Evolutionary conservation across 345 rosid genomes (phyloP), one percentile per base, ranked within the genome.

Genomic region (Orychophragmus violaceus): DNA sequence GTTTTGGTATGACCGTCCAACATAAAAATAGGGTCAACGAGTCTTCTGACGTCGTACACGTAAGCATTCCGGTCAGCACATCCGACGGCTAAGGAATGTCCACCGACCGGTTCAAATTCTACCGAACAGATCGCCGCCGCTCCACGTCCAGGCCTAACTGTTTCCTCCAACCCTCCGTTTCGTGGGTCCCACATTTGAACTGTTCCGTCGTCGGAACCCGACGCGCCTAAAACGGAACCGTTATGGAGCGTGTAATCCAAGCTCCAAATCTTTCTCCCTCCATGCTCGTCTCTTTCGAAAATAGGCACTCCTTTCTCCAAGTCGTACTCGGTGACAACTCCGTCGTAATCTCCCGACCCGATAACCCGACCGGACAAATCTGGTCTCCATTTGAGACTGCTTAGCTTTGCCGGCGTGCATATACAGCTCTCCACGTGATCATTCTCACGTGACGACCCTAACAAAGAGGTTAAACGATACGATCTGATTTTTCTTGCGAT

Each of bases 241-340:
- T 52, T 42, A 44, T 66, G 70, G 18, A 44, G 66, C 25, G 91
- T 78, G 61, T 92, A 92, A 69, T 89, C 96, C 44, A 92, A 79
- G 82, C 93, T 89, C 98, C 95, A 87, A 18, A 92, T 84, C 76
- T 90, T 78, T 18, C 96, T 78, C 4, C 98, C 98, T 6, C 96
- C 95, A 57, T 92, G 98, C 74, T 92, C 98, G 60, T 92, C 98
- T 5, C 98, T 84, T 62, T 92, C 98, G 61, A 84, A 92, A 10
- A 82, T 56, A 5, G 98, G 88, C 1, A 77, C 33, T 49, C 62
- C 62, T 12, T 52, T 78, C 79, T 89, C 98, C 8, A 87, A 78
- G 68, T 89, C 89, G 32, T 92, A 89, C 69, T 92, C 98, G 42
- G 70, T 89, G 9, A 92, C 95, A 0, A 89, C 93, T 22, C 98